Conservation (phyloP, 768 basidiomycete genomes). For the Lactarius pseudohatsudake region DNA sequence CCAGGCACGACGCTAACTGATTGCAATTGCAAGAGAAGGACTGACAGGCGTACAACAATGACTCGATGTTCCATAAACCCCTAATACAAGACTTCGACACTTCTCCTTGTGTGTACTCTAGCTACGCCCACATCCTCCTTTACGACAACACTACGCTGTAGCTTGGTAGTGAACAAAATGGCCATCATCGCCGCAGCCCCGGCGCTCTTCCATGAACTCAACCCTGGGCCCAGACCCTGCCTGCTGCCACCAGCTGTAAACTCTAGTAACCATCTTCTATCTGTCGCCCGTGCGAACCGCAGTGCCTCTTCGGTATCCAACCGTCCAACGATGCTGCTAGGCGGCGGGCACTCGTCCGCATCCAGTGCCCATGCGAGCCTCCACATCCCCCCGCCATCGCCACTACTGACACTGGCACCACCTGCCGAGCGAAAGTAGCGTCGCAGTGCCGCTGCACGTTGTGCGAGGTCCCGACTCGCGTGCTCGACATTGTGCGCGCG, state of each 20-base stretch:
- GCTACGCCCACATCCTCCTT: neutral
- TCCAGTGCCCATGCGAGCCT: slow-evolving; percentile 88
- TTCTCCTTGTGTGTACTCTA: neutral
- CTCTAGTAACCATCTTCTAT: slow-evolving; percentile 38
- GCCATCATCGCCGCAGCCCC: neutral
- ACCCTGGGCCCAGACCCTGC: neutral
- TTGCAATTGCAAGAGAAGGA: no score
- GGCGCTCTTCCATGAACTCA: neutral
- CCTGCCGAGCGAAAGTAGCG: slow-evolving; percentile 31
- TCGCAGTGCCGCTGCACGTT: slow-evolving; percentile 51
- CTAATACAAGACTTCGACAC: no score
- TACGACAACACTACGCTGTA: neutral
- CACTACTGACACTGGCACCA: slow-evolving; percentile 28
- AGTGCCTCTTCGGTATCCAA: slow-evolving; percentile 81
- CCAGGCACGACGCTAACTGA: no score
- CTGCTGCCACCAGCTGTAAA: neutral
- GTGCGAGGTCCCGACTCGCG: slow-evolving; percentile 60
- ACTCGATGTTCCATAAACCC: no score
- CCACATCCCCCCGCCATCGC: slow-evolving; percentile 44
- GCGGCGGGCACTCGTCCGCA: slow-evolving; percentile 77
- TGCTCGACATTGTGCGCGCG: slow-evolving; percentile 63
- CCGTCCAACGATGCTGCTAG: slow-evolving; percentile 84
- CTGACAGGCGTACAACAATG: no score
- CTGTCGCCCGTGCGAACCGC: slow-evolving; percentile 67
- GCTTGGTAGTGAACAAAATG: neutral